Percentiles rank a stretch among this genome's conserved stretches.
Evolutionary conservation across 306 rosid genomes (phyloP).

Genomic region (Acmispon strigosus): DNA sequence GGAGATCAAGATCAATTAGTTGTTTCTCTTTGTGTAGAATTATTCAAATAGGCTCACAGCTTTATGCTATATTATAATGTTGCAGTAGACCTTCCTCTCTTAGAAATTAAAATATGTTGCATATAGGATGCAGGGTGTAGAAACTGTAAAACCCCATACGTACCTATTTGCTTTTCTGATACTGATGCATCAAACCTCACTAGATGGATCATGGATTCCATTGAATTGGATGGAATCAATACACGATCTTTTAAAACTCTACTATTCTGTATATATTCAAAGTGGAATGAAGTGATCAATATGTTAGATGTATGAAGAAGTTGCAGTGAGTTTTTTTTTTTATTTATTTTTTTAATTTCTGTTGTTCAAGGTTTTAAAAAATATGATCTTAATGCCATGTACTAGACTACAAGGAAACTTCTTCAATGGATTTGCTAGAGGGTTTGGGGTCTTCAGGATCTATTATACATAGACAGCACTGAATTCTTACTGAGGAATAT

Average conservation of each 20-base stretch:
- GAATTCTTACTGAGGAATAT: not conserved
- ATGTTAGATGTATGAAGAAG: not conserved
- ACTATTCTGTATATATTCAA: not conserved
- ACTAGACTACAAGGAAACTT: not conserved
- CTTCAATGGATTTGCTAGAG: constrained; percentile 2
- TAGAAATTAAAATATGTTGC: not conserved
- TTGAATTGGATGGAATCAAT: not conserved
- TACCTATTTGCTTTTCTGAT: not conserved
- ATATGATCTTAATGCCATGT: not conserved
- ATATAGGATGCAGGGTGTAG: not conserved
- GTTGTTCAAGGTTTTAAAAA: not conserved
- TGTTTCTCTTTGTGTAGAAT: not conserved
- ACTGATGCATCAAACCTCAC: not conserved
- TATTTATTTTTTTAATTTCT: not conserved
- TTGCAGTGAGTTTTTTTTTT: not conserved
- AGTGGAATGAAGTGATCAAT: not conserved
- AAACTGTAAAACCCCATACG: not conserved
- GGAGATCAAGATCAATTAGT: not conserved
- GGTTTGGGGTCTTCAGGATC: constrained; percentile 7
- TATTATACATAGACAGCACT: constrained; percentile 13
- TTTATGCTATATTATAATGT: not conserved
- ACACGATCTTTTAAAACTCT: not conserved
- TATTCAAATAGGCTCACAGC: not conserved
- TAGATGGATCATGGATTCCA: not conserved
- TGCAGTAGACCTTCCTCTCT: not conserved